These are phyloP conservation scores for Calvatia gigantea DNA, from an alignment of 768 basidiomycete genomes.

Conservation along the genomic window DNA sequence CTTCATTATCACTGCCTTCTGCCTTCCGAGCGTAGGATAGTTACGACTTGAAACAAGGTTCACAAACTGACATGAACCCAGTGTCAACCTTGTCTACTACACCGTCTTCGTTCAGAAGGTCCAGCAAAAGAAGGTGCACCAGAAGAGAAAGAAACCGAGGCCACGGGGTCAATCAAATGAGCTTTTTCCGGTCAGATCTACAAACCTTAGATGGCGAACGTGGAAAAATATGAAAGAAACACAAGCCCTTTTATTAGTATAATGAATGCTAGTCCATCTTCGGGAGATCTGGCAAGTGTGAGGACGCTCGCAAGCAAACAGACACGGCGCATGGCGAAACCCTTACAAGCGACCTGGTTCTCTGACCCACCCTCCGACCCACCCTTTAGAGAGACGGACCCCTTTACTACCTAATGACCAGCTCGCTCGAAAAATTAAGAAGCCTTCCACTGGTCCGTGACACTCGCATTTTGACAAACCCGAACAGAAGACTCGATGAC, in stretches of 20 bases:
- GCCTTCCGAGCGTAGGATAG: neutral
- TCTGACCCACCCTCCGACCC: neutral
- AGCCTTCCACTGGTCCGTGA: constrained; percentile 1
- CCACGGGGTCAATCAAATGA: constrained; percentile 1
- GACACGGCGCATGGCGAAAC: neutral
- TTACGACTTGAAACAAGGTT: neutral
- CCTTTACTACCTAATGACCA: neutral
- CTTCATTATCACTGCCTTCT: neutral
- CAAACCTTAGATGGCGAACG: neutral
- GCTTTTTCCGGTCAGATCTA: constrained; percentile 6
- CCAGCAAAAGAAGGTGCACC: constrained; percentile 2
- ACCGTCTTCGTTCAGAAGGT: neutral
- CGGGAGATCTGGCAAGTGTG: neutral
- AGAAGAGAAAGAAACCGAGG: neutral
- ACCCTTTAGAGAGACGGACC: neutral
- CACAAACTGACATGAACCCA: neutral
- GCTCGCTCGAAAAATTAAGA: neutral
- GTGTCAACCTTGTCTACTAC: neutral
- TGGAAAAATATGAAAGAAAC: neutral
- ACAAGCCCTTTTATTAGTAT: neutral
- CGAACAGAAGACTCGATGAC: neutral
- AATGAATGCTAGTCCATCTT: neutral
- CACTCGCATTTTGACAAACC: constrained; percentile 7
- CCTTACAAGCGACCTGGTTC: neutral
- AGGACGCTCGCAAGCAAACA: neutral